A percentile compares a stretch with the other conserved stretches of the same genome.
These are phyloP conservation scores for Cordia subcordata DNA, from an alignment of 257 asterid genomes.

Conservation along the genomic window DNA sequence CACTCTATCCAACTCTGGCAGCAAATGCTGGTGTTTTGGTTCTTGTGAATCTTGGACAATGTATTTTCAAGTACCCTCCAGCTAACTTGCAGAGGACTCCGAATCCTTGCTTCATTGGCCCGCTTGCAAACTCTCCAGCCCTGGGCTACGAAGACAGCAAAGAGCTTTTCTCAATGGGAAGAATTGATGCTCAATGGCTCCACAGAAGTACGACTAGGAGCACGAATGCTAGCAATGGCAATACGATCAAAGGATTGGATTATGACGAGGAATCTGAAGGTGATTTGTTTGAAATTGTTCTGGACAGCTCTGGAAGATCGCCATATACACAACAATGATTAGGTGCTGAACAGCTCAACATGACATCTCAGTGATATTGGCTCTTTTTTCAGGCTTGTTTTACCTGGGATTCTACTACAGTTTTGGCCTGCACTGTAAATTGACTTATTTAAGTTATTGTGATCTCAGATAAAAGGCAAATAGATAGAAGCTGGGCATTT, in stretches of 20 bases:
- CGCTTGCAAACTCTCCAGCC: conserved; percentile 41
- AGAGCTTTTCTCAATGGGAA: conserved; percentile 95
- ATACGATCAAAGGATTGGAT: conserved; percentile 2
- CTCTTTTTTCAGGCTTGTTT: neutral
- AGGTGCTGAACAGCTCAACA: neutral
- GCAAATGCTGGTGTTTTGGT: conserved; percentile 48
- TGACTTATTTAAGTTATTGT: too few species aligned
- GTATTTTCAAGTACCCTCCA: conserved; percentile 47
- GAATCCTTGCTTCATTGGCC: conserved; percentile 77
- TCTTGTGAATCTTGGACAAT: conserved; percentile 79
- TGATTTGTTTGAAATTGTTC: conserved; percentile 78
- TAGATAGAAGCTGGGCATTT: too few species aligned
- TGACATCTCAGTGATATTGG: neutral
- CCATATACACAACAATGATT: conserved; percentile 28
- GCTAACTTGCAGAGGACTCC: conserved; percentile 68
- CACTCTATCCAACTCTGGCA: conserved; percentile 72
- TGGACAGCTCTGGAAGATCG: conserved; percentile 58
- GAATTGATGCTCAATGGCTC: conserved; percentile 74
- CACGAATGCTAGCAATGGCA: conserved; percentile 32
- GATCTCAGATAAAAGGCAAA: too few species aligned
- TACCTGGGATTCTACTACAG: neutral
- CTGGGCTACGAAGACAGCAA: conserved; percentile 73
- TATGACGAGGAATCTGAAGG: conserved; percentile 68
- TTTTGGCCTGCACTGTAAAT: neutral
- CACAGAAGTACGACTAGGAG: conserved; percentile 52